Evolutionary conservation across 169 alveolate genomes (phyloP), one percentile per base, ranked within the genome.

Genomic region (Cryptosporidium canis): DNA sequence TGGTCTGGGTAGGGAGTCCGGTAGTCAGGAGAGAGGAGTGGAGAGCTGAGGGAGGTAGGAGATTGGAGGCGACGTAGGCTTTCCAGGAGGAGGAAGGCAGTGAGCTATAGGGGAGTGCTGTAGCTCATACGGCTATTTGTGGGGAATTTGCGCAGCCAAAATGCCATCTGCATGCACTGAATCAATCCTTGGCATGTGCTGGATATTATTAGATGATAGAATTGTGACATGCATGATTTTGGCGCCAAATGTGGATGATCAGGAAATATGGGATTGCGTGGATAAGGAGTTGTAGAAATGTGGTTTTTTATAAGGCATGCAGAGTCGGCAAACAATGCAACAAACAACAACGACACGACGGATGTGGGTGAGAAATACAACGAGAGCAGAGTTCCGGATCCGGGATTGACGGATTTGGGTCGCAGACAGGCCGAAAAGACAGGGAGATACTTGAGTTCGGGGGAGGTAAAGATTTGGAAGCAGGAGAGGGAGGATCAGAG

Each of bases 261-360:
- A 21, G 27, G 33, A 51, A 51, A 51, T 51, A 14, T 51, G 24
- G 8, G 18, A 18, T 51, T 21, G n/a, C 18, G 7, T 21, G 7
- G 8, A 51, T 4, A 7, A 21, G 27, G 45, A 61, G 33, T 27
- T 29, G 33, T 33, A 67, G 39, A 14, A 67, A 70, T 70, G 84
- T 77, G 87, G 87, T 77, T 58, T 77, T 77, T 77, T 44, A 77
- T 77, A 14, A 77, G 87, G 63, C 87, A 77, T 39, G 87, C 87
- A 33, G 87, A 77, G 33, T 77, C 87, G 6, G 47, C 77, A 27
- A 77, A 77, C 51, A 77, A 77, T 58, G 77, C 87, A 31, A 56
- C 77, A 1, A 55, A 58, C 12, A 77, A 77, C 21, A 61, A 77
- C n/a, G 87, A 77, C 27, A 27, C 87, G 6, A 39, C 63, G 14